Evolutionary conservation across 2,329 filamentous ascomycete genomes (phyloP), one percentile per base, ranked within the genome.

Genomic region (Colletotrichum sp.): DNA sequence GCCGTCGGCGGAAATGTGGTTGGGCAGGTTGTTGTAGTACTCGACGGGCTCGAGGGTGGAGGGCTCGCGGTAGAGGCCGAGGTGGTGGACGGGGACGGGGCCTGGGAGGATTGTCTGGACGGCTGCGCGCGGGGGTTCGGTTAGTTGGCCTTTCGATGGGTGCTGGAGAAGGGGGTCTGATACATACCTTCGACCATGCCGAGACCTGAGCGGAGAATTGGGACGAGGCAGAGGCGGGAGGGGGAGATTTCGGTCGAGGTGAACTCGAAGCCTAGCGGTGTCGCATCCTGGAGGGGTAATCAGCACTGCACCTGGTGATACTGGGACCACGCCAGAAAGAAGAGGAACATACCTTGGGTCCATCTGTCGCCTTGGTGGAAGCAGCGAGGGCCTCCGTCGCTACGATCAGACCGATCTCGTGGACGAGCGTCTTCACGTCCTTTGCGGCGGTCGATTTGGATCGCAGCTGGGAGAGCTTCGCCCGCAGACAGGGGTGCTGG

Each of bases 11-110:
- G 81, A 76, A 52, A 88, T 83, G 86, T 95, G 94, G 86, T 95
- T 93, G 44, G 96, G 96, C 24, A 98, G 93, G 86, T 98, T 98
- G 89, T 98, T 98, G 91, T 98, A 98, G 90, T 98, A 98, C 86
- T 98, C 96, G 75, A 98, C 96, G 5, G 96, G 95, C 81, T 95
- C 92, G 72, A 98, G 93, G 60, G 95, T 96, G 72, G 92, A 92
- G 76, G 94, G 95, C 84, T 98, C 96, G 82, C 96, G 95, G 89
- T 96, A 99, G 82, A 99, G 93, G 79, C 97, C 96, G 9, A 99
- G 93, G 84, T 99, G 96, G 87, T 99, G 96, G 78, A 98, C 92
- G 8, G 96, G 93, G 36, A 96, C 94, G 16, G 95, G 91, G 49
- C 86, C 83, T 21, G 96, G 96, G 75, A 99, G 95, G 81, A 99